Conservation (phyloP, 192 early-diverging fungal species). For the Backusella luteola region DNA sequence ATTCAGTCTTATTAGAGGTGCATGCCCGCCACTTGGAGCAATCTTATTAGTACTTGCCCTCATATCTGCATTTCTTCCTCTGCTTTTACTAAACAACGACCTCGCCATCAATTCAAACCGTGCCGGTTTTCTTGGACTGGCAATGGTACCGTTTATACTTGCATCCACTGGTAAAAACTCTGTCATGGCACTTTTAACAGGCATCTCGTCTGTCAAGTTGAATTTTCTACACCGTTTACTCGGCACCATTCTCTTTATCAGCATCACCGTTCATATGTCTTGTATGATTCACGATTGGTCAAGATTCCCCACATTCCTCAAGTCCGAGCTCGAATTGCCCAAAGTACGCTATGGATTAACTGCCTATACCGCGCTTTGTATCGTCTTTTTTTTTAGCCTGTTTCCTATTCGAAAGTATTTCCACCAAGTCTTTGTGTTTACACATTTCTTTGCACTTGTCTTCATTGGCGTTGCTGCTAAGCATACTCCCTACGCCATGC, state of each 20-base stretch:
- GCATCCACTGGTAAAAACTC: conserved; percentile 52
- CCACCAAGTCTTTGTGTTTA: conserved; percentile 46
- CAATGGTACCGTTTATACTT: conserved; percentile 49
- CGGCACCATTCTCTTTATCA: conserved; percentile 35
- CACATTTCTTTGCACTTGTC: conserved; percentile 43
- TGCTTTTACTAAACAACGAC: conserved; percentile 37
- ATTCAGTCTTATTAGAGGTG: conserved; percentile 32
- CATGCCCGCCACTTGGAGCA: conserved; percentile 39
- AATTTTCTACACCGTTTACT: conserved; percentile 47
- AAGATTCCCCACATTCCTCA: conserved; percentile 23
- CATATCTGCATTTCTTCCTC: conserved; percentile 31
- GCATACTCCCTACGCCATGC: conserved; percentile 57
- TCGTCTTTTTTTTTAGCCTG: conserved; percentile 48
- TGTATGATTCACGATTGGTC: conserved; percentile 42
- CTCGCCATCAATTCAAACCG: conserved; percentile 47
- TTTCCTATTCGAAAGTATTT: conserved; percentile 46
- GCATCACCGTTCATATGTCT: conserved; percentile 49
- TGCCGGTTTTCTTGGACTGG: conserved; percentile 45
- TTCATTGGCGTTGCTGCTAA: conserved; percentile 46
- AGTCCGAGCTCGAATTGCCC: conserved; percentile 13
- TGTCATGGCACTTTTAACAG: conserved; percentile 38
- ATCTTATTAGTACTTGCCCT: conserved; percentile 35
- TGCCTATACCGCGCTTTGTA: conserved; percentile 40
- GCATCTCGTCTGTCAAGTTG: conserved; percentile 44
- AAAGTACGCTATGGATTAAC: conserved; percentile 52